Conservation (phyloP, 768 basidiomycete species). For the Gloeophyllum trabeum region DNA sequence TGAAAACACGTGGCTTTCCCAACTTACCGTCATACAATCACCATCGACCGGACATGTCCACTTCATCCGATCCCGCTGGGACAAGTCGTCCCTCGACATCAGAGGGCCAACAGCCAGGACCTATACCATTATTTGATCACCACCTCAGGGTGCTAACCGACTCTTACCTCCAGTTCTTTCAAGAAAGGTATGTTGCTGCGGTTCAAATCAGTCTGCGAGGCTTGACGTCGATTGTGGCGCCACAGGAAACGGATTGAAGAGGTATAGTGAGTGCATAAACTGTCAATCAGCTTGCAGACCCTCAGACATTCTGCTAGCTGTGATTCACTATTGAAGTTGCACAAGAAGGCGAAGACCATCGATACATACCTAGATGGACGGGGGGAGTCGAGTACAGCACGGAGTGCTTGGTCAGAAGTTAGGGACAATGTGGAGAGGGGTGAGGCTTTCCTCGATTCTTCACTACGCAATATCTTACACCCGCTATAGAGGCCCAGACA, state of each 20-base stretch:
- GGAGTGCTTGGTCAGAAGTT: slow-evolving; percentile 75
- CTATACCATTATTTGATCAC: slow-evolving; percentile 59
- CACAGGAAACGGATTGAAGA: slow-evolving; percentile 83
- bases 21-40: no score
- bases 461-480: not conserved
- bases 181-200: slow-evolving; percentile 52
- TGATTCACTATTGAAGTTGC: slow-evolving; percentile 62
- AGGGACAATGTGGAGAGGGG: slow-evolving; percentile 81
- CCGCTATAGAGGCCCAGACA: slow-evolving; percentile 60
- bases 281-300: not conserved
- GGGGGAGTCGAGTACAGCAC: slow-evolving; percentile 46
- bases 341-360: slow-evolving; percentile 56
- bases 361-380: slow-evolving; percentile 70
- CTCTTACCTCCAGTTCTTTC: slow-evolving; percentile 76
- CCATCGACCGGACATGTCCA: no score
- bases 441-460: slow-evolving; percentile 15
- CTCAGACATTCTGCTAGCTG: slow-evolving; percentile 32
- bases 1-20: no score
- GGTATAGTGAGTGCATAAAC: slow-evolving; percentile 45
- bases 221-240: slow-evolving; percentile 6
- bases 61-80: not conserved
- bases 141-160: slow-evolving; percentile 62
- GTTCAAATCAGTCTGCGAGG: slow-evolving; percentile 5
- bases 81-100: not conserved
- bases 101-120: slow-evolving; percentile 22